Base-by-base conservation (phyloP, 805 yeast genomes). In the Phaffomyces opuntiae region DNA sequence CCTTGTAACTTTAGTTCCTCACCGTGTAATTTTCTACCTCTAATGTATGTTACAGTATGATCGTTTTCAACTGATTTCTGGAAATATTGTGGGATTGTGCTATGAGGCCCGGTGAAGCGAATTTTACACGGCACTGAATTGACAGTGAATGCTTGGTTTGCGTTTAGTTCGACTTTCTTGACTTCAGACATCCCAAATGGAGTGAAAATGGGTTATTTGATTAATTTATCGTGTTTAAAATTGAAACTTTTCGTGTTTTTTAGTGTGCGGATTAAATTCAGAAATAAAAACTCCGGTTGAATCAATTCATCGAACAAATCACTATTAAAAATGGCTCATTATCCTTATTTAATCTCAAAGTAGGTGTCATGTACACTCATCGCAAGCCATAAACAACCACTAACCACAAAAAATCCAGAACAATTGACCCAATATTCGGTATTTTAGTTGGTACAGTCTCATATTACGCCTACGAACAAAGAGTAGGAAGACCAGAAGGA, bases 381-480 rank as follows among this genome's bases (percentile, higher is more conserved):
- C 1, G 7, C 5, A 21, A 21, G 24, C 24, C 24, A 21, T 6
- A 21, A 21, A 21, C 24, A n/a, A 9, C 16, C 36, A 16, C 12
- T 17, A 7, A 16, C 12, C 16, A 11, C 16, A 3, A 17, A 26
- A 9, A 12, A 17, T 25, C 17, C 40, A 73, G 83, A 55, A 65
- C 69, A 50, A 59, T 74, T 9, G 95, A 85, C 59, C 88, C 91
- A 6, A 26, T 81, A 3, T 74, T 82, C 50, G 90, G 84, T 3
- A 55, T 83, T 3, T 58, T 70, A 0, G 72, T 83, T 2, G 95
- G 95, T 1, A 70, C 74, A 0, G 63, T 75, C 8, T 78, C 88
- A 5, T 85, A 80, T 60, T 81, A 75, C 51, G 64, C 80, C 9
- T 80, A 81, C 52, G 95, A 85, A 58, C 64, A 59, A 48, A 69